These are phyloP conservation scores for Amphichorda felina DNA, from an alignment of 2,329 filamentous ascomycete genomes.

Conservation along the genomic window DNA sequence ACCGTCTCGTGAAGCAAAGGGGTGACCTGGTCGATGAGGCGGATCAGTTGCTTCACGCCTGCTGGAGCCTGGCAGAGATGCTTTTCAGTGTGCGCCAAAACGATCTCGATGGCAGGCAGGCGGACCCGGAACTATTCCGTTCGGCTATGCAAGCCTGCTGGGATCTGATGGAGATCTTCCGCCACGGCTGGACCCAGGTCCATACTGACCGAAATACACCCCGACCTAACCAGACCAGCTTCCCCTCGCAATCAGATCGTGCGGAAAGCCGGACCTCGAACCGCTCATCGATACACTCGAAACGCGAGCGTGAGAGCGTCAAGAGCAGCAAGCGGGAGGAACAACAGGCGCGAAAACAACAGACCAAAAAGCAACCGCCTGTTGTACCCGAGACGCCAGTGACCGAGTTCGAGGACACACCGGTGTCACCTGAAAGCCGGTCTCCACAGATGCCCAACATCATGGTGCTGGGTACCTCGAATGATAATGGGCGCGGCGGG, in stretches of 20 bases:
- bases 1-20: slow-evolving; percentile 91
- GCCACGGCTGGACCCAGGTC: slow-evolving; percentile 83
- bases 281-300: slow-evolving; percentile 34
- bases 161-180: slow-evolving; percentile 88
- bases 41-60: slow-evolving; percentile 71
- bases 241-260: slow-evolving; percentile 20
- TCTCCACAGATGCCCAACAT: slow-evolving; percentile 75
- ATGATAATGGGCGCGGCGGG: slow-evolving; percentile 42
- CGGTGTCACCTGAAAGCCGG: slow-evolving; percentile 68
- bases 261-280: slow-evolving; percentile 34
- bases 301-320: slow-evolving; percentile 37
- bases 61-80: slow-evolving; percentile 87
- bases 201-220: slow-evolving; percentile 80
- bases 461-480: slow-evolving; percentile 65
- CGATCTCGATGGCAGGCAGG: slow-evolving; percentile 56
- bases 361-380: slow-evolving; percentile 20
- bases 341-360: slow-evolving; percentile 12
- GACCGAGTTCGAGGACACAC: slow-evolving; percentile 88
- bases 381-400: slow-evolving; percentile 77
- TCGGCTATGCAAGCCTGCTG: slow-evolving; percentile 89
- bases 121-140: slow-evolving; percentile 74
- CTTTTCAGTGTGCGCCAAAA: slow-evolving; percentile 83
- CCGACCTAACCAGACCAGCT: slow-evolving; percentile 65
- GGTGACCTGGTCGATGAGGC: slow-evolving; percentile 69
- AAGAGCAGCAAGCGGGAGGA: slow-evolving; percentile 22